Evolutionary conservation across 2,329 filamentous ascomycete species (phyloP), one percentile per base, ranked within the genome.

Genomic region (Neofusicoccum ribis): DNA sequence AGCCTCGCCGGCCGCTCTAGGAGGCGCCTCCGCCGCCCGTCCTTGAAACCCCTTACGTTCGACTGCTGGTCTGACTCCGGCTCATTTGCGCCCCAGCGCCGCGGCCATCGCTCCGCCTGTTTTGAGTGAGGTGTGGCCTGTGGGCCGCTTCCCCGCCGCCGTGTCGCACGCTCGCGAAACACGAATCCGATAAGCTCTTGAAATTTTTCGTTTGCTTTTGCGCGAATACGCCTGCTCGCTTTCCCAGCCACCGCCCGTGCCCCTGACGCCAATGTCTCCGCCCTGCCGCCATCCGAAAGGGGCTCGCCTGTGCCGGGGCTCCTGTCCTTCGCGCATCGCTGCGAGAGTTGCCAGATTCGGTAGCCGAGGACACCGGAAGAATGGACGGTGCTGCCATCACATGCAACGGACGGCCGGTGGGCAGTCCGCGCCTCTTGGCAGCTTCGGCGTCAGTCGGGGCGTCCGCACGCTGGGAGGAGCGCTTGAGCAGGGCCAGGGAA

Each of bases 11-110:
- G 11, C 17, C 17, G 20, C 39, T 43, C 43, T 49, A 60, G 56
- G 41, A 47, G 27, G 20, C 12, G 56, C 27, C 27, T 60, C 41
- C 56, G 56, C 56, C 9, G 31, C 5, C 9, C 9, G 37, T 56
- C 54, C 23, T 44, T 60, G 56, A 60, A 60, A 60, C 56, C 56
- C 41, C 56, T 60, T 47, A 47, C 23, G 34, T 47, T 37, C 56
- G 41, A 37, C 37, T 23, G 23, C 2, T 59, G 54, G 46, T 59
- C 54, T 46, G 23, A 31, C 9, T 36, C 54, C 43, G 41, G 23
- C 39, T 31, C 31, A 31, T 46, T 59, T 31, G 39, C 8, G 39
- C 23, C 39, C 37, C 6, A 39, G 37, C 3, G 27, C 27, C 27
- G 56, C 43, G 17, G 27, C 11, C 56, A 36, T 47, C 56, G 41